Percentiles rank a stretch among this genome's conserved stretches.
Evolutionary conservation across 2,329 filamentous ascomycete genomes (phyloP).

Genomic region (Claviceps sp.): DNA sequence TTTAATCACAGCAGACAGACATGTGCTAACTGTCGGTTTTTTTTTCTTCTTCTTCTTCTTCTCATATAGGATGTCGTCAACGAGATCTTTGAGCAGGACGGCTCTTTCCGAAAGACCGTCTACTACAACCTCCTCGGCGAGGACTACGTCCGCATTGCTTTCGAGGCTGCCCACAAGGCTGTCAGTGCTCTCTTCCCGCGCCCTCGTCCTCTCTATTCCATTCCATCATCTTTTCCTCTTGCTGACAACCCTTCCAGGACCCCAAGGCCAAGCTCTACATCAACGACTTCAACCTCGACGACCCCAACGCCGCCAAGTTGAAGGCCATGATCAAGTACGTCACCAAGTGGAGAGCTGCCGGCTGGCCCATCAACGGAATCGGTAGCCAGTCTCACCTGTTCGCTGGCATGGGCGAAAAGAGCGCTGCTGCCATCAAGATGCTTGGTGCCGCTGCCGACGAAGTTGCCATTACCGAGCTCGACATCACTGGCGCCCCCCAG

Average conservation of each 20-base stretch:
- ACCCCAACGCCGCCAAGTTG: conserved; percentile 43
- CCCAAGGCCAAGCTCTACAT: conserved; percentile 59
- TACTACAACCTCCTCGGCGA: conserved; percentile 58
- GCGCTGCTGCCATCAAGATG: conserved; percentile 35
- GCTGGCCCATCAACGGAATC: not conserved
- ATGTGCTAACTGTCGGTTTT: not conserved
- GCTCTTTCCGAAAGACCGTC: conserved; percentile 43
- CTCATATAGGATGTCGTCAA: conserved; percentile 2
- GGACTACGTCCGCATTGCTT: conserved; percentile 56
- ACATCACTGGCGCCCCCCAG: conserved; percentile 44
- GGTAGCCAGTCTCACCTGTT: not conserved
- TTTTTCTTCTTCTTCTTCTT: not conserved
- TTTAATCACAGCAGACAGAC: not conserved
- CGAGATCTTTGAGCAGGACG: conserved; percentile 40
- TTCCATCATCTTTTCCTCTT: not conserved
- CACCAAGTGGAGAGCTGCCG: conserved; percentile 47
- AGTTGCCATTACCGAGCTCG: conserved; percentile 53
- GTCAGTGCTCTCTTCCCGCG: not conserved
- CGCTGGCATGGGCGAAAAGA: conserved; percentile 20
- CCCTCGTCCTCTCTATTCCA: too few relatives aligned
- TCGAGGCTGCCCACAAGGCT: conserved; percentile 50
- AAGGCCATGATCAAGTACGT: conserved; percentile 43
- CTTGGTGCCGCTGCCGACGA: conserved; percentile 38
- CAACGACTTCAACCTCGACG: conserved; percentile 61
- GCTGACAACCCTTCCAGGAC: conserved; percentile 25